Percentiles rank a stretch among this genome's conserved stretches.
Evolutionary conservation across 163 green algal species (phyloP).

Genomic region (Coccomyxa subellipsoidea): DNA sequence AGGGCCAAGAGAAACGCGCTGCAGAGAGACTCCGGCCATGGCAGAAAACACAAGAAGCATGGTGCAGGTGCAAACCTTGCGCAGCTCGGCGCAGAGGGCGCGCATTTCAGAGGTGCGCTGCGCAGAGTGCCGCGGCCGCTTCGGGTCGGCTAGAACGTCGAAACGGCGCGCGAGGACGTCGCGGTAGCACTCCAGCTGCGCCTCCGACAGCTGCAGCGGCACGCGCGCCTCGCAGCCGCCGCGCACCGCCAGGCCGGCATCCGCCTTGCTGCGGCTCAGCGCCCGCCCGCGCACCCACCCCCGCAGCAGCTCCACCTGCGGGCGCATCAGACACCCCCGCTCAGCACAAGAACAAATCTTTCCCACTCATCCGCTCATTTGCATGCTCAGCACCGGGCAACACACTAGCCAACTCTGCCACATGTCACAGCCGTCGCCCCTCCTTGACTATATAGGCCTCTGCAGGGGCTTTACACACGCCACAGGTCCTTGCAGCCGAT

Average conservation of each 20-base stretch:
- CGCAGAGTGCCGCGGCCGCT: constrained; percentile 42
- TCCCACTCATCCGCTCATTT: no score
- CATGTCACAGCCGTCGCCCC: no score
- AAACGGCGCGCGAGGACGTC: constrained; percentile 52
- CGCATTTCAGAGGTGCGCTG: constrained; percentile 52
- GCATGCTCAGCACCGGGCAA: no score
- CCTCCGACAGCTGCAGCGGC: constrained; percentile 23
- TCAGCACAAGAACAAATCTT: no score
- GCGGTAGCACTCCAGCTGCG: constrained; percentile 49
- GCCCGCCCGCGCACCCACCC: constrained; percentile 16
- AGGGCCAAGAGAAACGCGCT: background rate
- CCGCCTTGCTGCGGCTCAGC: constrained; percentile 30
- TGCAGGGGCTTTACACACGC: no score
- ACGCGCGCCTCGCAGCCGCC: constrained; percentile 37
- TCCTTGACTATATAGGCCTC: no score
- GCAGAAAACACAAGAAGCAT: no score
- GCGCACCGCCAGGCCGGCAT: constrained; percentile 19
- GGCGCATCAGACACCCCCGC: background rate
- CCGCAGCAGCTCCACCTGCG: constrained; percentile 11
- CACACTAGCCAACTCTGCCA: no score
- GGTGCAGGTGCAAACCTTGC: constrained; percentile 28
- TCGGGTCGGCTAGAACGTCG: constrained; percentile 65
- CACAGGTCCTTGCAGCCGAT: no score
- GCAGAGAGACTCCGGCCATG: no score
- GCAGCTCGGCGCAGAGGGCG: constrained; percentile 57